Percentiles rank a stretch among this genome's conserved stretches.
Evolutionary conservation across 306 rosid genomes (phyloP).

Genomic region (Ormosia emarginata): DNA sequence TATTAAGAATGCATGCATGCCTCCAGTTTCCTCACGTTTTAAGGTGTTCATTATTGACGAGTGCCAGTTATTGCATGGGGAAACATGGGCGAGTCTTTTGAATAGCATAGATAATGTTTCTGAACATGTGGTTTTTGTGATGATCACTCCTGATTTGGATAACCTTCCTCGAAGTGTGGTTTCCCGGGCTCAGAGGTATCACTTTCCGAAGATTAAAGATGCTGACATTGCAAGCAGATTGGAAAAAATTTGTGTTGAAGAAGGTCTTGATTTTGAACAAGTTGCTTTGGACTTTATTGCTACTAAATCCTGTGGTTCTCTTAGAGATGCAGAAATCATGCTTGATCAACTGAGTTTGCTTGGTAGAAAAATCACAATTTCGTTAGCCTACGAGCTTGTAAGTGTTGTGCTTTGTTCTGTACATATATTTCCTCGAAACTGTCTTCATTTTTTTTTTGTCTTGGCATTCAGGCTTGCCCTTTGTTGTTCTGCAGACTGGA

Average conservation of each 20-base stretch:
- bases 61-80: slow-evolving; percentile 67
- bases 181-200: slow-evolving; percentile 71
- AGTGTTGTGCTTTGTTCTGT: slow-evolving; percentile 35
- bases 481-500: slow-evolving; percentile 61
- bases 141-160: slow-evolving; percentile 76
- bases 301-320: slow-evolving; percentile 72
- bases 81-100: slow-evolving; percentile 68
- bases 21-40: slow-evolving; percentile 58
- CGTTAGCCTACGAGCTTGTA: slow-evolving; percentile 72
- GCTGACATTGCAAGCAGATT: slow-evolving; percentile 67
- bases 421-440: neutral
- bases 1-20: slow-evolving; percentile 50
- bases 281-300: slow-evolving; percentile 68
- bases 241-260: slow-evolving; percentile 54
- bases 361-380: slow-evolving; percentile 59
- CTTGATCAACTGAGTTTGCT: slow-evolving; percentile 93
- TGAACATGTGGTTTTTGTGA: slow-evolving; percentile 68
- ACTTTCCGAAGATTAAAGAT: slow-evolving; percentile 73
- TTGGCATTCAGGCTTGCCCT: neutral
- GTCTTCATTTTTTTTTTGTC: neutral
- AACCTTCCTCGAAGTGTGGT: slow-evolving; percentile 66
- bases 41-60: slow-evolving; percentile 85
- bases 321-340: slow-evolving; percentile 93
- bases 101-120: slow-evolving; percentile 59
- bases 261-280: slow-evolving; percentile 67